Evolutionary conservation across 23 red algal genomes (phyloP).

Genomic region (Pyropia haitanensis): DNA sequence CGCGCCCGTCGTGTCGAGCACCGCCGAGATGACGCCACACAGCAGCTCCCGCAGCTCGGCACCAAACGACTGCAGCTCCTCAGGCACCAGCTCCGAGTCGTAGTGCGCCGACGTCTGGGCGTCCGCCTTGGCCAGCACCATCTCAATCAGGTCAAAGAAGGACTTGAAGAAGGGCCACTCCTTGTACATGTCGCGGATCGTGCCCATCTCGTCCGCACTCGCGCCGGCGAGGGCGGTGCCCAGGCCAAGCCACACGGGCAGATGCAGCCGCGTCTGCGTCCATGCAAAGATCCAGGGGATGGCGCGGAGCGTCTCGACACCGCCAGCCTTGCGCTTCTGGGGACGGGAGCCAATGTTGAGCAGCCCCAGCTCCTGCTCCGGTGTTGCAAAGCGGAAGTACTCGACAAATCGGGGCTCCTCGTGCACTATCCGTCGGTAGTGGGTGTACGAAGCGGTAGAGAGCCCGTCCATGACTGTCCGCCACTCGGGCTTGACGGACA

Average conservation of each 20-base stretch:
- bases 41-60: constrained; percentile 59
- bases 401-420: constrained; percentile 73
- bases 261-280: constrained; percentile 92
- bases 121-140: constrained; percentile 95
- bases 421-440: constrained; percentile 95
- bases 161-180: constrained; percentile 96
- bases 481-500: constrained; percentile 64
- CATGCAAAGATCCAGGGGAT: constrained; percentile 99
- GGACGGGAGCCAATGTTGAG: constrained; percentile 98
- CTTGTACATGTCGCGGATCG: constrained; percentile 72
- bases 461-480: constrained; percentile 69
- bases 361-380: constrained; percentile 89
- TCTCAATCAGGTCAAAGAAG: constrained; percentile 96
- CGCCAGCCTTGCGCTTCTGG: constrained; percentile 94
- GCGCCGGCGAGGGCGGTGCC: constrained; percentile 62
- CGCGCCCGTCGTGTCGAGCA: constrained; percentile 73
- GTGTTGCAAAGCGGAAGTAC: constrained; percentile 93
- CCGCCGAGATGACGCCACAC: constrained; percentile 58
- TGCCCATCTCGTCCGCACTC: constrained; percentile 19
- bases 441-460: constrained; percentile 62
- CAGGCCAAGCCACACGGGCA: constrained; percentile 94
- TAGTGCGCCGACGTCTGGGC: constrained; percentile 85
- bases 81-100: constrained; percentile 71
- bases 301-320: constrained; percentile 97
- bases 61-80: constrained; percentile 68